These are phyloP conservation scores for Penicillium verrucosum DNA, from an alignment of 2,329 filamentous ascomycete genomes.

Conservation along the genomic window DNA sequence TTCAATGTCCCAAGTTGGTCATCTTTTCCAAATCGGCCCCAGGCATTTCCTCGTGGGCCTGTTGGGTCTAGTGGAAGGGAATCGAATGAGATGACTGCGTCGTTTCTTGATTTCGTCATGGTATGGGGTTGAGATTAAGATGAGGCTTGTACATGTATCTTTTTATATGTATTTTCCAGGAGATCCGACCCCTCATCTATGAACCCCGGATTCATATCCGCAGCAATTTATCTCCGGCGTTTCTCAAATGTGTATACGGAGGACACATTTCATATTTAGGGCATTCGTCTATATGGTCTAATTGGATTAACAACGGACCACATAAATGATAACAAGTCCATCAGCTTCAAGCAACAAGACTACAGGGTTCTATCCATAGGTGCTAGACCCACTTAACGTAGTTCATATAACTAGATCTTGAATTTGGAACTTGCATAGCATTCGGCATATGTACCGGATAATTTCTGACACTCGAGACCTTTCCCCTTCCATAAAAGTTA, in stretches of 20 bases:
- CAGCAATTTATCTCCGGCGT: too few relatives aligned
- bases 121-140: not conserved
- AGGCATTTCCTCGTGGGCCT: slow-evolving; percentile 54
- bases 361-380: too few relatives aligned
- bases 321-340: too few relatives aligned
- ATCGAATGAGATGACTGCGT: slow-evolving; percentile 13
- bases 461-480: not conserved
- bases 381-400: not conserved
- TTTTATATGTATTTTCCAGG: not conserved
- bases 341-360: too few relatives aligned
- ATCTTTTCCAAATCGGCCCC: slow-evolving; percentile 52
- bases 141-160: not conserved
- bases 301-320: too few relatives aligned
- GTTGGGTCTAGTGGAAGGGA: slow-evolving; percentile 19
- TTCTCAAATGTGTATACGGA: too few relatives aligned
- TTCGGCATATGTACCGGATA: not conserved
- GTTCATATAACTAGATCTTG: not conserved
- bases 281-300: too few relatives aligned
- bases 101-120: not conserved
- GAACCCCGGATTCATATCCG: not conserved
- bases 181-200: not conserved
- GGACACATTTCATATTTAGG: too few relatives aligned
- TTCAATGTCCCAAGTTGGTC: slow-evolving; percentile 56
- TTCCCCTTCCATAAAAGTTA: not conserved
- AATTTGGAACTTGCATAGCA: not conserved